phyloP scores from a whole-genome alignment of 192 early-diverging fungal species.

The Coemansia sp. region DNA sequence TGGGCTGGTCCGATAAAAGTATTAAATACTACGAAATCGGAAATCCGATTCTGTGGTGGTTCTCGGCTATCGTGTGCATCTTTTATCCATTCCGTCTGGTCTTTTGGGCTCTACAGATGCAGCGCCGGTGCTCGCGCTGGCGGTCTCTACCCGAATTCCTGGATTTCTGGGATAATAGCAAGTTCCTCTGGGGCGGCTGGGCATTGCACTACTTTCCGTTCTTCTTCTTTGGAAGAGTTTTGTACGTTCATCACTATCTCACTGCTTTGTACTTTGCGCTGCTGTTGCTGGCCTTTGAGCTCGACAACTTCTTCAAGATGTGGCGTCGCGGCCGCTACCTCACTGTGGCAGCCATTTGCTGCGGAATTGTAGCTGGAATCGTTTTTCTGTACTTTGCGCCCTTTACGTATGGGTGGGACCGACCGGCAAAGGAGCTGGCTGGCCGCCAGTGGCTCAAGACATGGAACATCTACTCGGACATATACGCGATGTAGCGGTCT shows the following conservation, averaged over 20 bases:
- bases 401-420: constrained; percentile 69
- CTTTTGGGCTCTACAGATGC: constrained; percentile 10
- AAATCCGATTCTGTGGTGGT: constrained; percentile 84
- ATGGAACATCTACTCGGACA: constrained; percentile 27
- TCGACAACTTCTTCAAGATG: constrained; percentile 62
- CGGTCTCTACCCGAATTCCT: constrained; percentile 33
- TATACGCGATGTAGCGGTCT: constrained; percentile 12
- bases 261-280: constrained; percentile 80
- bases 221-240: constrained; percentile 82
- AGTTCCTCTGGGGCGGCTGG: constrained; percentile 83
- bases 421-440: constrained; percentile 32
- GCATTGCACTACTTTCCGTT: constrained; percentile 84
- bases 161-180: constrained; percentile 57
- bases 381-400: constrained; percentile 69
- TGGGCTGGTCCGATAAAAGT: constrained; percentile 73
- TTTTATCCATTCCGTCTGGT: constrained; percentile 19
- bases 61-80: constrained; percentile 43
- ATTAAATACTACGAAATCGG: constrained; percentile 87
- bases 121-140: constrained; percentile 1
- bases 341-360: constrained; percentile 39
- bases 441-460: constrained; percentile 48
- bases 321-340: constrained; percentile 55
- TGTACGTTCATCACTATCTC: constrained; percentile 93
- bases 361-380: constrained; percentile 16
- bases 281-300: constrained; percentile 67